Evolutionary conservation across 73 alveolate genomes (phyloP).

Genomic region (Paramecium tetraurelia): DNA sequence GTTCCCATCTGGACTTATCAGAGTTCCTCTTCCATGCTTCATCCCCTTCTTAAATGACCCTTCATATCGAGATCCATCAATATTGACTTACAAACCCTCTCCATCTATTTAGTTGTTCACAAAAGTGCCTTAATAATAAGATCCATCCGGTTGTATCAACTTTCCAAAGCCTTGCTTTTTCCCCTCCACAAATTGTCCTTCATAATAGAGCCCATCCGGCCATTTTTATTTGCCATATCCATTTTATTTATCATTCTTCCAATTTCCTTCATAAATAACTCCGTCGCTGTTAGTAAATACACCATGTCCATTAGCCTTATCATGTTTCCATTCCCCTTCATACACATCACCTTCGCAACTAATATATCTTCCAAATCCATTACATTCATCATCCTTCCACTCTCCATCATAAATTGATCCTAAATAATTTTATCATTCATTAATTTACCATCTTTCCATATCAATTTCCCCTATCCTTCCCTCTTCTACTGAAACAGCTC

Average conservation of each 20-base stretch:
- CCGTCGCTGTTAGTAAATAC: conserved; percentile 19
- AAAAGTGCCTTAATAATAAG: conserved; percentile 27
- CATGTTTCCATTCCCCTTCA: conserved; percentile 62
- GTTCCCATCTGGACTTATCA: conserved; percentile 71
- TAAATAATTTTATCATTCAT: neutral
- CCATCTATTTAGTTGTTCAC: conserved; percentile 40
- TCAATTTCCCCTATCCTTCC: conserved; percentile 66
- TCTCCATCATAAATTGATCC: conserved; percentile 82
- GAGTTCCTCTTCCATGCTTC: conserved; percentile 76
- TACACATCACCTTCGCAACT: conserved; percentile 52
- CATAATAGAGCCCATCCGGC: conserved; percentile 80
- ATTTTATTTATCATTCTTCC: conserved; percentile 61
- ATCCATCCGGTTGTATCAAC: conserved; percentile 5
- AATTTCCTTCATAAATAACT: conserved; percentile 51
- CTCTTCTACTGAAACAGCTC: conserved; percentile 2
- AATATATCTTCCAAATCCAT: conserved; percentile 66
- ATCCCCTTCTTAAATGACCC: conserved; percentile 50
- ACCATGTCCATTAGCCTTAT: conserved; percentile 78
- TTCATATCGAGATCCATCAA: conserved; percentile 49
- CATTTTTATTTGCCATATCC: conserved; percentile 47
- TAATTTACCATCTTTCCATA: conserved; percentile 74
- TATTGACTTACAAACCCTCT: neutral
- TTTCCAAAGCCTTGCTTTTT: conserved; percentile 11
- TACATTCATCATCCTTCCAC: conserved; percentile 79
- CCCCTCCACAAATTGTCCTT: neutral